phyloP scores from a whole-genome alignment of 2,329 filamentous ascomycete species.

The Cladosporium velox region DNA sequence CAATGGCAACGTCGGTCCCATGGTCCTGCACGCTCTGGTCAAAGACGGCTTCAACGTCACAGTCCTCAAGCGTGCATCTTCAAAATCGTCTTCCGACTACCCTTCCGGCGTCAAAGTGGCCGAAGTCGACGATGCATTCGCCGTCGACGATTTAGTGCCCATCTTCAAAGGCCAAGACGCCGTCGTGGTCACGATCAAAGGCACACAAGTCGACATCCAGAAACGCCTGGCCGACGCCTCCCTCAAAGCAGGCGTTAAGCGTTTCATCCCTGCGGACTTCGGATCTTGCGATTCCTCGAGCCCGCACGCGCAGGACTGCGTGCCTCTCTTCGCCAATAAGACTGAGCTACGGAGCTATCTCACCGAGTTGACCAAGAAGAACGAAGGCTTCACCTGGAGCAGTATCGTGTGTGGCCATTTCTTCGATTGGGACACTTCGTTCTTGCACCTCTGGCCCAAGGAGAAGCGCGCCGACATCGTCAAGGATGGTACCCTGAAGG shows the following conservation, averaged over 20 bases:
- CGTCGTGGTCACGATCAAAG: constrained; percentile 53
- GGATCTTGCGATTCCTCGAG: constrained; percentile 45
- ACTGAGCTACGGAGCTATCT: constrained; percentile 54
- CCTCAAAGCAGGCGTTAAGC: constrained; percentile 59
- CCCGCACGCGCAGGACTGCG: constrained; percentile 39
- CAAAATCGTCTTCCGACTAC: constrained; percentile 41
- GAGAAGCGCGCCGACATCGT: constrained; percentile 56
- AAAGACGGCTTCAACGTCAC: constrained; percentile 55
- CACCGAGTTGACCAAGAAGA: constrained; percentile 42
- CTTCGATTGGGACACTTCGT: constrained; percentile 62
- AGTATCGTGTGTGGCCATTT: constrained; percentile 60
- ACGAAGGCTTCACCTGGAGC: constrained; percentile 58
- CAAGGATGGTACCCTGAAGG: constrained; percentile 58
- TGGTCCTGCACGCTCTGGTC: constrained; percentile 45
- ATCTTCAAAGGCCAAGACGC: constrained; percentile 61
- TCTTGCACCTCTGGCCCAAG: constrained; percentile 55
- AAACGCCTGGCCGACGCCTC: constrained; percentile 59
- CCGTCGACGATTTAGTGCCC: constrained; percentile 50
- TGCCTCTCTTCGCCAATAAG: constrained; percentile 59
- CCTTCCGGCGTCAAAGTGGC: constrained; percentile 45
- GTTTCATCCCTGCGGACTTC: constrained; percentile 65
- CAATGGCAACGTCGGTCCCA: constrained; percentile 47
- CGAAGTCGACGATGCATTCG: constrained; percentile 51
- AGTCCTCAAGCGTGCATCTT: constrained; percentile 55
- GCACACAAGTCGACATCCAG: constrained; percentile 47